phyloP scores from a whole-genome alignment of 2,329 filamentous ascomycete genomes.

The Sporothrix euskadiensis region DNA sequence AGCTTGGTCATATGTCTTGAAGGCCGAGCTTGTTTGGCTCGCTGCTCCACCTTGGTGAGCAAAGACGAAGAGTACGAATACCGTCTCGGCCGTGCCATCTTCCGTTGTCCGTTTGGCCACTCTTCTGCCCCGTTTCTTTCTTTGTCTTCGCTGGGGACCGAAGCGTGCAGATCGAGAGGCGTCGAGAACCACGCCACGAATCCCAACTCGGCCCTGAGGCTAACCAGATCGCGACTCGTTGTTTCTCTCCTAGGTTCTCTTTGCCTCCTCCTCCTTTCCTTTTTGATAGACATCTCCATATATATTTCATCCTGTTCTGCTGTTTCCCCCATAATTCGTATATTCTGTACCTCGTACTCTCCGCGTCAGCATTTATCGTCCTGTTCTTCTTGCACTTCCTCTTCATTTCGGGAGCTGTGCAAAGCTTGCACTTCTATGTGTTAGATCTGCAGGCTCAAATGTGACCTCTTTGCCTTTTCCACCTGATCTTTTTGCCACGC shows the following conservation, averaged over 20 bases:
- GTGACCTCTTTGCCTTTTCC: slow-evolving; percentile 1
- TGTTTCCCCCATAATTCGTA: background rate
- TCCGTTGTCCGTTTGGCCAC: background rate
- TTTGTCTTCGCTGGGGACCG: slow-evolving; percentile 5
- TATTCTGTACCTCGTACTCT: slow-evolving; percentile 14
- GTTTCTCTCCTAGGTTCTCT: background rate
- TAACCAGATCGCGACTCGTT: background rate
- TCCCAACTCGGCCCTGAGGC: background rate
- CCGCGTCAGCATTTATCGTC: background rate
- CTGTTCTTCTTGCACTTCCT: background rate
- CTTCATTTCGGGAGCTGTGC: background rate
- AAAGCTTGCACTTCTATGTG: background rate
- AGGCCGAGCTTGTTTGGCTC: background rate
- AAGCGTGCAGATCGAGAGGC: slow-evolving; percentile 22
- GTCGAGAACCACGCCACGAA: background rate
- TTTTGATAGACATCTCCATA: background rate
- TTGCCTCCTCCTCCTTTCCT: background rate
- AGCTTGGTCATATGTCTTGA: background rate
- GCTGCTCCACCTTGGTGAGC: background rate
- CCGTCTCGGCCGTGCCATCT: background rate
- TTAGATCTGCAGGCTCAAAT: slow-evolving; percentile 27
- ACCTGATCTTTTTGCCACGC: background rate
- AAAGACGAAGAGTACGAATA: background rate
- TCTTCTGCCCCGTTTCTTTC: background rate
- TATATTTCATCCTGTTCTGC: background rate